These are phyloP conservation scores for Discostella stelligeroides DNA, from an alignment of 108 stramenopile genomes.

Conservation along the genomic window DNA sequence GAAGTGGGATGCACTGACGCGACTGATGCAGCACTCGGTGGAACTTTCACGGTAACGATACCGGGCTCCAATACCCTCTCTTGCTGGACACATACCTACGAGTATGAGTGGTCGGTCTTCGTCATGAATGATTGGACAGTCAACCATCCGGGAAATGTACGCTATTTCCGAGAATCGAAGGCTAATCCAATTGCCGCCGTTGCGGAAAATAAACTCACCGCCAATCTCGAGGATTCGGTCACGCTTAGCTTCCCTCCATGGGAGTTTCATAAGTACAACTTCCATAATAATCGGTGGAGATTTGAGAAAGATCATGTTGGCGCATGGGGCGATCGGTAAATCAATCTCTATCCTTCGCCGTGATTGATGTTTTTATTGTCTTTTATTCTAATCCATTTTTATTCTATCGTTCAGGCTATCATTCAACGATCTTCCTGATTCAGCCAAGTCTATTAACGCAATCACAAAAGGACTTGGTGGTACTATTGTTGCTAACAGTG, in stretches of 20 bases:
- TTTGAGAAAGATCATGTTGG: constrained; percentile 30
- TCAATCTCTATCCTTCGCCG: no score
- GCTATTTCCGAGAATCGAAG: constrained; percentile 9
- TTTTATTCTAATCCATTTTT: not conserved
- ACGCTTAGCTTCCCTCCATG: constrained; percentile 31
- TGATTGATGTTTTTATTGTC: no score
- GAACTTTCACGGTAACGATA: constrained; percentile 19
- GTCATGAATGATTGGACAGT: constrained; percentile 21
- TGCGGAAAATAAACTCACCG: constrained; percentile 25
- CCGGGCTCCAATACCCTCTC: not conserved
- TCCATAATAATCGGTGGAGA: constrained; percentile 30
- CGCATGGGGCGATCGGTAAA: constrained; percentile 22
- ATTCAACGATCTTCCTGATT: constrained; percentile 29
- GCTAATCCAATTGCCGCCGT: constrained; percentile 20
- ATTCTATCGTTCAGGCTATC: not conserved
- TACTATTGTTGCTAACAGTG: constrained; percentile 20
- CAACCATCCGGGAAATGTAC: constrained; percentile 26
- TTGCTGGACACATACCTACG: constrained; percentile 38
- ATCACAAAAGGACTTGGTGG: constrained; percentile 19
- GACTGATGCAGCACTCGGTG: constrained; percentile 17
- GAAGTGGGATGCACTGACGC: constrained; percentile 8
- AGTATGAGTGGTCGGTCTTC: constrained; percentile 22
- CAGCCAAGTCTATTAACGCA: constrained; percentile 26
- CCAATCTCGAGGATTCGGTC: constrained; percentile 32
- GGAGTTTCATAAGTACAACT: constrained; percentile 21